Conservation (phyloP, 129 eudicot species). For the Lactuca sativa region DNA sequence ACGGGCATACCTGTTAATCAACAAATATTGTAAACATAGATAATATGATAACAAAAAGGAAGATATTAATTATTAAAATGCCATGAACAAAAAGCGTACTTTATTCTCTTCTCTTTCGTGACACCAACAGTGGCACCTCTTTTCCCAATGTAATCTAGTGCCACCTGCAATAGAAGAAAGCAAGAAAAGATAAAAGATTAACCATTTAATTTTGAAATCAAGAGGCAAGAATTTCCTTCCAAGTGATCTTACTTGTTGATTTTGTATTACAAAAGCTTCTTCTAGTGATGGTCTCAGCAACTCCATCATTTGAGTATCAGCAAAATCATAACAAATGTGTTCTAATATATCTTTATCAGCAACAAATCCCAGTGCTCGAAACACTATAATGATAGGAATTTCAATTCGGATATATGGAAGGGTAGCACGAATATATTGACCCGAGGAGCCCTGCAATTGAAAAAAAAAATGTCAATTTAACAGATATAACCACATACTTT, state of each 20-base stretch:
- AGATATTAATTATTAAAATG: neutral
- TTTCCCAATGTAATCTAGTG: slow-evolving; percentile 93
- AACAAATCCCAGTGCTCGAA: slow-evolving; percentile 90
- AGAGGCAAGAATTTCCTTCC: neutral
- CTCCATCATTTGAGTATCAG: slow-evolving; percentile 99
- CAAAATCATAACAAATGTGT: slow-evolving; percentile 88
- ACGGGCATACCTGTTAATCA: slow-evolving; percentile 67
- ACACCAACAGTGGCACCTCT: slow-evolving; percentile 94
- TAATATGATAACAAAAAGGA: neutral
- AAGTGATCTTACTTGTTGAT: slow-evolving; percentile 59
- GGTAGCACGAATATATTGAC: slow-evolving; percentile 92
- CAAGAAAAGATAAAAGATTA: neutral
- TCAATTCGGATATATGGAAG: slow-evolving; percentile 89
- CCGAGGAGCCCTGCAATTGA: slow-evolving; percentile 80
- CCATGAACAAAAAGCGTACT: slow-evolving; percentile 40
- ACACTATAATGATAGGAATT: slow-evolving; percentile 87
- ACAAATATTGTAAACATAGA: neutral
- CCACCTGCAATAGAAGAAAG: slow-evolving; percentile 53
- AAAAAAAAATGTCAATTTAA: neutral
- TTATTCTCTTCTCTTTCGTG: slow-evolving; percentile 84
- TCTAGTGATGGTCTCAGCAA: slow-evolving; percentile 90
- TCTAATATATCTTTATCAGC: slow-evolving; percentile 94
- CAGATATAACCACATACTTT: neutral
- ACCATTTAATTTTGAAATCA: neutral
- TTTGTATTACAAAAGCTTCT: slow-evolving; percentile 97